These are phyloP conservation scores for Xenoacremonium recifei DNA, from an alignment of 2,329 filamentous ascomycete species.

Conservation along the genomic window DNA sequence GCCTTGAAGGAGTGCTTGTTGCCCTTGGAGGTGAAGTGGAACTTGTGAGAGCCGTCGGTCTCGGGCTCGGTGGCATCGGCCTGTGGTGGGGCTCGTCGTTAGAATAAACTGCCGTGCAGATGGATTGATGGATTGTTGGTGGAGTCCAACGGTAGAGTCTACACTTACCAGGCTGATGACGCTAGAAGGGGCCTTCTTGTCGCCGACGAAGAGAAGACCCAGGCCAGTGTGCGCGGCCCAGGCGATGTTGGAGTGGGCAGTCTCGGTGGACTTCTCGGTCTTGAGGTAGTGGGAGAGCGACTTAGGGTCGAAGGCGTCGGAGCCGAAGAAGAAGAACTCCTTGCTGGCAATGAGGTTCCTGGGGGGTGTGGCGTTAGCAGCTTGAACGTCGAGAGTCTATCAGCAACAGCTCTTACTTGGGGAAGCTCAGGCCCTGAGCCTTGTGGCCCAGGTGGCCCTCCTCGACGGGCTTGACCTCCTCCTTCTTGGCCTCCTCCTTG, in stretches of 20 bases:
- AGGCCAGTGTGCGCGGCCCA: conserved; percentile 95
- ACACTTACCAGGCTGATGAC: conserved; percentile 83
- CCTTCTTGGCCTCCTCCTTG: conserved; percentile 42
- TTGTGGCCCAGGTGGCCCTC: conserved; percentile 90
- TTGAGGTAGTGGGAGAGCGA: conserved; percentile 76
- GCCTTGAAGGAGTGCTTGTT: conserved; percentile 97
- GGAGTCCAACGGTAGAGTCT: conserved; percentile 13
- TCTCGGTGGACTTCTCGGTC: conserved; percentile 76
- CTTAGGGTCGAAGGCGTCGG: conserved; percentile 71
- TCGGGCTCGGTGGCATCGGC: conserved; percentile 67
- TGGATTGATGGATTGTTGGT: too few species aligned
- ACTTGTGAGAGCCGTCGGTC: conserved; percentile 75
- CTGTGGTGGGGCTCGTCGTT: conserved; percentile 31
- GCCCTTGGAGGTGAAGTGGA: conserved; percentile 79
- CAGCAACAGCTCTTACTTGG: conserved; percentile 67
- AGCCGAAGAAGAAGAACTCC: conserved; percentile 87
- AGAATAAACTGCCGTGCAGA: conserved; percentile 9
- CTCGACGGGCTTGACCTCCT: conserved; percentile 67
- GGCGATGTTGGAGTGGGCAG: conserved; percentile 76
- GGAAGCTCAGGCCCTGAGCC: conserved; percentile 73
- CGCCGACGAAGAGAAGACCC: conserved; percentile 87
- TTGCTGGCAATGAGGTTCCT: conserved; percentile 90
- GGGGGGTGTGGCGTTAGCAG: conserved; percentile 21
- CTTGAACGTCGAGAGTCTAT: background rate
- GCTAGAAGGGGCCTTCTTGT: conserved; percentile 78